Conservation (phyloP, 2,329 filamentous ascomycete genomes). For the Phoma herbarum region DNA sequence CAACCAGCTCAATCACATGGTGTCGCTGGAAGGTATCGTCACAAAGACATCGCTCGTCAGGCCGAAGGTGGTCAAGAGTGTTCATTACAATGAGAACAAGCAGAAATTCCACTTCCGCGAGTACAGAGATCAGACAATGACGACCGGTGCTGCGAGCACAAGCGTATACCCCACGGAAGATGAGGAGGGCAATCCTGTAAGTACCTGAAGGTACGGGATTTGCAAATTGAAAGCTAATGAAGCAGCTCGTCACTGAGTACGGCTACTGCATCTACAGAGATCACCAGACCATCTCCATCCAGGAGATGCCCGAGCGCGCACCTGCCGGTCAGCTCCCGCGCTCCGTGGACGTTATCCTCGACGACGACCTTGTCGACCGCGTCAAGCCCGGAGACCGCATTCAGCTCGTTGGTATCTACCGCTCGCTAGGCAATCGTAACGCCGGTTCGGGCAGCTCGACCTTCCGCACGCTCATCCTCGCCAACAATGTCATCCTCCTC, state of each 20-base stretch:
- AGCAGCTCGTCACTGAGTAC: slow-evolving; percentile 85
- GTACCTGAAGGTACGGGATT: slow-evolving; percentile 18
- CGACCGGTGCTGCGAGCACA: slow-evolving; percentile 81
- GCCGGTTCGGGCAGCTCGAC: slow-evolving; percentile 88
- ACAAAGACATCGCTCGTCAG: slow-evolving; percentile 94
- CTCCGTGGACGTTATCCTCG: slow-evolving; percentile 94
- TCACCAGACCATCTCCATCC: slow-evolving; percentile 96
- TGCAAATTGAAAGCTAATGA: neutral
- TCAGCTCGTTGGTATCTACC: slow-evolving; percentile 94
- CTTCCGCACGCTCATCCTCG: slow-evolving; percentile 92
- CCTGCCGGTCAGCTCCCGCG: slow-evolving; percentile 94
- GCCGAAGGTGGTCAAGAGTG: slow-evolving; percentile 97
- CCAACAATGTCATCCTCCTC: slow-evolving; percentile 93
- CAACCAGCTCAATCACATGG: slow-evolving; percentile 91
- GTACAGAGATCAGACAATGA: slow-evolving; percentile 98
- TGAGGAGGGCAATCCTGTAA: slow-evolving; percentile 83
- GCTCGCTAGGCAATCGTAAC: slow-evolving; percentile 93
- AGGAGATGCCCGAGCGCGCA: slow-evolving; percentile 98
- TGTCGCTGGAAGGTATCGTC: slow-evolving; percentile 96
- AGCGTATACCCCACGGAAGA: slow-evolving; percentile 96
- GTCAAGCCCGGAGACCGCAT: slow-evolving; percentile 96
- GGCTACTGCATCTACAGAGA: slow-evolving; percentile 95
- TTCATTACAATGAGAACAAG: slow-evolving; percentile 91
- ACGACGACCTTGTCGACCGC: slow-evolving; percentile 93
- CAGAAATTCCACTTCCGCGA: slow-evolving; percentile 87